Evolutionary conservation across 192 early-diverging fungal genomes (phyloP), one percentile per base, ranked within the genome.

Genomic region (Linnemannia zychae): DNA sequence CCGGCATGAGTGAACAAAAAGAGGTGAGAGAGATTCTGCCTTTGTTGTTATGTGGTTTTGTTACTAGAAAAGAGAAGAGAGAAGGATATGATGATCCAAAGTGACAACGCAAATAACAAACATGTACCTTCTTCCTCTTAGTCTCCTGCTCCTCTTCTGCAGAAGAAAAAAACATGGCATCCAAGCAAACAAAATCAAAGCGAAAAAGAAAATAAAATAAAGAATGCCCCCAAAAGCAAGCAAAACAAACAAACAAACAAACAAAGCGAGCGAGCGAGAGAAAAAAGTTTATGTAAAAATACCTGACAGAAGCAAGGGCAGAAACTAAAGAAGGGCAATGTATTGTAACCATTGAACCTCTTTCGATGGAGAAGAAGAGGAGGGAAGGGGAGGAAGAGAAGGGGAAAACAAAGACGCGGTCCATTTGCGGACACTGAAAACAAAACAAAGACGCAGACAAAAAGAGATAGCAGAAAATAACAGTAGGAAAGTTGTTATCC

Each of bases 361-460:
- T 44, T 9, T 44, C 9, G 40, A 44, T 7, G 52, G 20, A 24
- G n/a, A 57, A 12, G 65, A 33, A 22, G 2, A 18, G 7, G 34
- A 20, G 36, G 65, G 20, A 52, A 6, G 65, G 34, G 16, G 6
- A 20, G 7, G 33, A n/a, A 22, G 34, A 3, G 3, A 1, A 69
- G 67, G 38, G 67, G 38, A 69, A 69, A 69, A 69, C 36, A 69
- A 69, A 69, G 37, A 69, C 36, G 38, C 33, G 67, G 38, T 67
- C 17, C 36, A 67, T 24, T 33, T 69, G 57, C 57, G 57, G 57
- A 63, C 57, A 63, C 57, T 63, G 57, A 63, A 63, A 63, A 63
- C 28, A 31, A 63, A 63, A 63, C 28, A 63, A 63, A 63, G 24
- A 63, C 12, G 57, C 40, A 44, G 40, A 44, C 40, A 44, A 15